Evolutionary conservation across 352 stramenopile species (phyloP).

Genomic region (Pythium sukuiense): DNA sequence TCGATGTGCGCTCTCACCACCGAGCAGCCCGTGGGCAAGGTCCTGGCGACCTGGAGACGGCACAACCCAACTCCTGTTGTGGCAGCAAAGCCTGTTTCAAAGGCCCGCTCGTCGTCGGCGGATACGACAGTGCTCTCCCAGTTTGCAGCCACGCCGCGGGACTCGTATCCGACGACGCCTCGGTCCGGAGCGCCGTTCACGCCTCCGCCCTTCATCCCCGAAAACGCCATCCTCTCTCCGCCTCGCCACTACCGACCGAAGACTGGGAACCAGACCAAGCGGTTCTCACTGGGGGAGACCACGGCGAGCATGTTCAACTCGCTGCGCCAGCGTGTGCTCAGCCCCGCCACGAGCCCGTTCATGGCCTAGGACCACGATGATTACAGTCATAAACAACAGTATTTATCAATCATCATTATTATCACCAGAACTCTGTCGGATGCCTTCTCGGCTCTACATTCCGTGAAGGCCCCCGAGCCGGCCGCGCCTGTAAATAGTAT

Average conservation of each 20-base stretch:
- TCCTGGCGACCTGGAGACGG: conserved; percentile 5
- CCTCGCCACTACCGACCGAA: conserved; percentile 8
- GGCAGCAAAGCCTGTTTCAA: not conserved
- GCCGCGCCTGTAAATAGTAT: too few species aligned
- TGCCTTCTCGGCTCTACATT: too few species aligned
- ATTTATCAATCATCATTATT: not conserved
- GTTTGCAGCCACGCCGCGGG: conserved; percentile 11
- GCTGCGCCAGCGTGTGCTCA: conserved; percentile 18
- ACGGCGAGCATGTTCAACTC: conserved; percentile 14
- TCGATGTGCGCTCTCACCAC: conserved; percentile 11
- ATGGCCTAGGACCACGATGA: not conserved
- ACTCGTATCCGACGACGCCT: conserved; percentile 2
- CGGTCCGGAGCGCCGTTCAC: not conserved
- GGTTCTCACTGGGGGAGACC: conserved; percentile 13
- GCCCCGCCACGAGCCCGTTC: not conserved
- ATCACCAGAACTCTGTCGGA: not conserved
- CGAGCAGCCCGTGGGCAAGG: not conserved
- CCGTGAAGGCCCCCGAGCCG: too few species aligned
- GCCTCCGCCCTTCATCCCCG: conserved; percentile 13
- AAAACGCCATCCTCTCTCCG: conserved; percentile 20
- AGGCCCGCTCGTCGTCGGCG: conserved; percentile 11
- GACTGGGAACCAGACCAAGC: conserved; percentile 1
- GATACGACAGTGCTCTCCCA: conserved; percentile 19
- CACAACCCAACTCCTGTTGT: not conserved
- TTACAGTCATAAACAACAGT: not conserved